Base-by-base conservation (phyloP, 23 red algal genomes). In the Cyanidiococcus yangmingshanensis region DNA sequence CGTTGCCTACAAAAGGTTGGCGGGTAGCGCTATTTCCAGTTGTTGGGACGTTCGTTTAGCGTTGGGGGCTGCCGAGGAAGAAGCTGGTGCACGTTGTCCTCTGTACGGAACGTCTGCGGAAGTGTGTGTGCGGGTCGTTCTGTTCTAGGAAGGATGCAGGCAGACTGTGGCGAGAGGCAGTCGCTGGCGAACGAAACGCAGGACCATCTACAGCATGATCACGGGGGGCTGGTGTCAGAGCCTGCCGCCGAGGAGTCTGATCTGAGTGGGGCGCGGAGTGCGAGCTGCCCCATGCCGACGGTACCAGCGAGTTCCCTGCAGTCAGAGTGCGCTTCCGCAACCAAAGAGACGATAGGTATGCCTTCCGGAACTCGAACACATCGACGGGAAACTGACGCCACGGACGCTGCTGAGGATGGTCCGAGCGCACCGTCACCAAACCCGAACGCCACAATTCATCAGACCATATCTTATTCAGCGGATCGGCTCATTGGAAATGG, bases 401-500 rank as follows among this genome's bases (percentile, higher is more conserved):
- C 45, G 21, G 45, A 54, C 45, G 12, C 21, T 54, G 45, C 45
- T 7, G 45, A 54, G 21, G 21, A 54, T 21, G 45, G 45, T 21
- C 45, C 45, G 12, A 54, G 21, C 45, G 21, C 7, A 7, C 21
- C 21, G 12, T 7, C 45, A 54, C 45, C 45, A 15, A 54, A 54
- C 63, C 32, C 63, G 16, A 35, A 25, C 7, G 63, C 63, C 7
- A 57, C n/a, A n/a, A 35, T 25, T 33, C 83, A 80, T 57, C 86
- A 96, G 58, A 88, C 77, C 50, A 90, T 96, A 39, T 80, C 74
- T 37, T 96, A 96, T 50, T 86, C 85, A 34, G 92, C 92, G 39
- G 89, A 85, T 0, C 83, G 86, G 29, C 87, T 96, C 51, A 90
- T 96, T 51, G 92, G 92, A 1, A 96, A 90, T 58, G 92, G 92